Evolutionary conservation across 306 rosid species (phyloP), one percentile per base, ranked within the genome.

Genomic region (Cucumis melo): DNA sequence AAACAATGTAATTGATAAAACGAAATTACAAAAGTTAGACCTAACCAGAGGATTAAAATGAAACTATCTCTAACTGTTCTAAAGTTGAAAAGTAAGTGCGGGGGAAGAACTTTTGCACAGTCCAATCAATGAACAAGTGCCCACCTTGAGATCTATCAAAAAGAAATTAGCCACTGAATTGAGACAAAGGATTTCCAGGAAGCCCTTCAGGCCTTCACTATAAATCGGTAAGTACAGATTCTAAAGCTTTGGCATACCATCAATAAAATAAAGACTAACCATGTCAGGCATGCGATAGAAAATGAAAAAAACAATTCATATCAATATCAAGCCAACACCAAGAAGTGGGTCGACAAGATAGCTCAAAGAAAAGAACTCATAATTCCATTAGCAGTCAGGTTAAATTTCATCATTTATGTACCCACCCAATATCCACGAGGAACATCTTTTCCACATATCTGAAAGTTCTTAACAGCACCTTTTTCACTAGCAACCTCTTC

Each of bases 381-480:
- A 27, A 55, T 16, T 57, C 55, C 50, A 44, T 14, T 9, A 53
- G n/a, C 14, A 66, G 21, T 66, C 46, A 6, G 53, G 84, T 41
- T 72, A n/a, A 79, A 68, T 64, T 80, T 68, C 44, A 42, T 80
- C 39, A 29, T 54, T 20, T 54, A 51, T 80, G 78, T 77, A 77
- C 87, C 57, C 80, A 94, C 99, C 99, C 97, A 94, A 81, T 94
- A 94, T 76, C 99, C 99, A 36, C 93, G 97, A 83, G 99, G 99
- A 80, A 92, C 88, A 54, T 88, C 96, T 83, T 86, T 90, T 81
- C 99, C 96, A 66, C 99, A 94, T 79, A 94, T 88, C 84, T 90
- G 88, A 80, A 91, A 66, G 78, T 82, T 81, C 70, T 12, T 80
- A 77, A 79, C 62, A 42, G 84, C 76, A 70, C 73, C 77, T 27